Evolutionary conservation across 2,329 filamentous ascomycete genomes (phyloP).

Genomic region (Paracorniculantispora psalliotae): DNA sequence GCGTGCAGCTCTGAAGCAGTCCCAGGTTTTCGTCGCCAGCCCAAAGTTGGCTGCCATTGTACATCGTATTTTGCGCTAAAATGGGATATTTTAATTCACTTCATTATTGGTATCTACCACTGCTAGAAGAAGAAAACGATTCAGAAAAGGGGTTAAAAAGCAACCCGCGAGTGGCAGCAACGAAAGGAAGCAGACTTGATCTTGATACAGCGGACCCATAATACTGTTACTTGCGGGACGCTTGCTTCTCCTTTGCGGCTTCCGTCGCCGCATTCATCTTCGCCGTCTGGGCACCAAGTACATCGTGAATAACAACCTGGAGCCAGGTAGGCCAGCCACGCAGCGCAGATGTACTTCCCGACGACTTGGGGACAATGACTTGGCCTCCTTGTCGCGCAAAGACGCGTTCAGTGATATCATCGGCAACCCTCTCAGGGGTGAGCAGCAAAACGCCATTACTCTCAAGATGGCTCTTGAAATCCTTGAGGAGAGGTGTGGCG

Average conservation of each 20-base stretch:
- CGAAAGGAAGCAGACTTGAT: too few relatives aligned
- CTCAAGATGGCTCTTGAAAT: slow-evolving; percentile 20
- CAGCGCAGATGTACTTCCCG: slow-evolving; percentile 21
- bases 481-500: slow-evolving; percentile 20
- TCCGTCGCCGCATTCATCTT: slow-evolving; percentile 7
- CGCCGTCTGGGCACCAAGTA: slow-evolving; percentile 3
- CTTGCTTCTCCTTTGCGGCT: too few relatives aligned
- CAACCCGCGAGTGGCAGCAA: too few relatives aligned
- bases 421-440: slow-evolving; percentile 29
- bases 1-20: too few relatives aligned
- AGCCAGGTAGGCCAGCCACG: slow-evolving; percentile 32
- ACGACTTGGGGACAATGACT: slow-evolving; percentile 31
- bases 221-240: neutral
- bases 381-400: slow-evolving; percentile 36
- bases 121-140: too few relatives aligned
- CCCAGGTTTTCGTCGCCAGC: too few relatives aligned
- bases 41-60: too few relatives aligned
- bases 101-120: too few relatives aligned
- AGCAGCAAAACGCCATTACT: slow-evolving; percentile 21
- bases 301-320: slow-evolving; percentile 18
- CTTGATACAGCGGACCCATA: too few relatives aligned
- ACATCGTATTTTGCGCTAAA: too few relatives aligned
- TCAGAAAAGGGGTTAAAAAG: too few relatives aligned
- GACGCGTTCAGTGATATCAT: slow-evolving; percentile 37
- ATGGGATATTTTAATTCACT: too few relatives aligned